Base-by-base conservation (phyloP, 176 grass and related monocot genomes). In the Oryza glaberrima region DNA sequence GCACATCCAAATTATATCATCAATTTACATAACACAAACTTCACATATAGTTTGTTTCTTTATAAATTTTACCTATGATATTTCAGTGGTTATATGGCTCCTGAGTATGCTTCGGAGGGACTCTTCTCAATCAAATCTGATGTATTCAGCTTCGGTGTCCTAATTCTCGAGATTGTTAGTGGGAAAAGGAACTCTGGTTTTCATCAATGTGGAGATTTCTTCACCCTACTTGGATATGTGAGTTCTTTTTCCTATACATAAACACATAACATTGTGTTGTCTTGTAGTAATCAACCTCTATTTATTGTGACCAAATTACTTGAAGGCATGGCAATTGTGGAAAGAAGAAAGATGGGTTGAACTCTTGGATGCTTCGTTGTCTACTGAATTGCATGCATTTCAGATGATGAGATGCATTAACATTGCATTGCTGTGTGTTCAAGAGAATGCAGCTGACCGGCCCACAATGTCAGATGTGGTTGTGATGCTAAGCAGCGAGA, bases 61-160 rank as follows among this genome's bases (percentile, higher is more conserved):
- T 22, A 9, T 36, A 20, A 15, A n/a, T 77, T 16, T 40, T 5
- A 26, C 20, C 9, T 38, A 10, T 30, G 56, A 26, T 16, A 9
- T 69, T 58, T 26, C n/a, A 81, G 79, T 81, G 79, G 79, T 26
- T 81, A 71, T 4, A 81, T 81, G 78, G 66, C 78, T 81, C 78
- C 65, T 22, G 65, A 80, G 10, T 80, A 80, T 67, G 78, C 65
- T 56, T 81, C 67, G 0, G 67, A 52, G n/a, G 79, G 79, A 0
- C n/a, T 81, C 67, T 81, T 70, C 48, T 81, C 79, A 43, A 6
- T 58, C 2, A 81, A 81, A 81, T 81, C 79, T 40, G 75, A 85
- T 64, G 75, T 85, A 4, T 85, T 78, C 45, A 85, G 83, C 34
- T 85, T 85, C 9, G 83, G 83, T 12, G 75, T 85, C 7, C 23